A percentile compares a stretch with the other conserved stretches of the same genome.
Conservation (phyloP, 805 yeast genomes). For the Candida pini region DNA sequence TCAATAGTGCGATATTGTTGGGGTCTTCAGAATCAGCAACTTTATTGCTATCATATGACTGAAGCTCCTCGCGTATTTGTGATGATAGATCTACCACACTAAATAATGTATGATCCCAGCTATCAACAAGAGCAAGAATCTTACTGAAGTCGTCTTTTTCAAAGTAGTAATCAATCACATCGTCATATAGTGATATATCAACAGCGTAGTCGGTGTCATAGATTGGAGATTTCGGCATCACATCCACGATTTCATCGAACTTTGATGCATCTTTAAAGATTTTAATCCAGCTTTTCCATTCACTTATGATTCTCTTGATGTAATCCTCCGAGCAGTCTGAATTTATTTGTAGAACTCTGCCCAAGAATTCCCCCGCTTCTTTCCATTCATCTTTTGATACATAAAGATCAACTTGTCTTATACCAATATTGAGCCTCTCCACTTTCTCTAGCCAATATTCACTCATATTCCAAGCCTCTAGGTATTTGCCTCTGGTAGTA, state of each 20-base stretch:
- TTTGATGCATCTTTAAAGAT: constrained; percentile 46
- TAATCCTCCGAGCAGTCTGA: constrained; percentile 17
- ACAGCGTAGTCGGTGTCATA: constrained; percentile 20
- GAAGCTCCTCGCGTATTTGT: constrained; percentile 43
- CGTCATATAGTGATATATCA: constrained; percentile 38
- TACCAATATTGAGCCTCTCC: constrained; percentile 56
- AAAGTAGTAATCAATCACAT: constrained; percentile 42
- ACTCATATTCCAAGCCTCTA: constrained; percentile 78
- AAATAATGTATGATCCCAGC: constrained; percentile 58
- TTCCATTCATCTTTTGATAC: constrained; percentile 46
- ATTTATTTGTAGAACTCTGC: constrained; percentile 30
- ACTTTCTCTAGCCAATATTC: constrained; percentile 44
- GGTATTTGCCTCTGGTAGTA: constrained; percentile 43
- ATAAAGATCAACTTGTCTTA: constrained; percentile 43
- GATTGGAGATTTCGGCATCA: constrained; percentile 47
- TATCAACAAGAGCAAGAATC: constrained; percentile 38
- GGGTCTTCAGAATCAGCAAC: constrained; percentile 1
- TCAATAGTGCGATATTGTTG: constrained; percentile 22
- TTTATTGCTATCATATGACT: constrained; percentile 15
- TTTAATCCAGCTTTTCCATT: constrained; percentile 65
- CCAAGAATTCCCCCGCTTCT: constrained; percentile 47
- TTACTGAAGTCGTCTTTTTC: constrained; percentile 26
- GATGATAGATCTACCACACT: constrained; percentile 39
- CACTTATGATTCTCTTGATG: constrained; percentile 23
- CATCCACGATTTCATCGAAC: constrained; percentile 39